Conservation (phyloP, 2,329 filamentous ascomycete species). For the Xylaria sp. region DNA sequence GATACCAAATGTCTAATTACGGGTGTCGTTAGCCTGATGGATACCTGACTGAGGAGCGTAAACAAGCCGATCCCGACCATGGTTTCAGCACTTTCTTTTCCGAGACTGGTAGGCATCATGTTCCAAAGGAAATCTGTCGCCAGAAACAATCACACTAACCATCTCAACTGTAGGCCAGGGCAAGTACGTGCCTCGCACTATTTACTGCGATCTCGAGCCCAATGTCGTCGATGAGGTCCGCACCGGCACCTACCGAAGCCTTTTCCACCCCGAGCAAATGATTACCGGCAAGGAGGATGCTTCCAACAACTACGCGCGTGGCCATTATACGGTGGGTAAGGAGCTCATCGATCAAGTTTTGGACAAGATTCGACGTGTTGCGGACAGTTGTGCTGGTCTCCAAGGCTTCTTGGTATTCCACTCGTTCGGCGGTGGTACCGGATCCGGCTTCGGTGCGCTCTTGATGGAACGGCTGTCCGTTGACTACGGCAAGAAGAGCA, state of each 20-base stretch:
- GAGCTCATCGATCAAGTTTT: slow-evolving; percentile 98
- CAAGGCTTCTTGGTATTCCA: slow-evolving; percentile 99
- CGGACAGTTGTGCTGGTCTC: slow-evolving; percentile 97
- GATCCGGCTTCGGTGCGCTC: slow-evolving; percentile 97
- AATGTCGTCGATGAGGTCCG: slow-evolving; percentile 99
- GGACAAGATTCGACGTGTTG: slow-evolving; percentile 96
- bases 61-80: slow-evolving; percentile 90
- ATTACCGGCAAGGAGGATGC: slow-evolving; percentile 99
- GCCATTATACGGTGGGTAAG: slow-evolving; percentile 99
- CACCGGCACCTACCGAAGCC: slow-evolving; percentile 92
- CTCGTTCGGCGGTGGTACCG: slow-evolving; percentile 98
- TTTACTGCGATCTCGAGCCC: slow-evolving; percentile 99
- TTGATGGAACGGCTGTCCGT: slow-evolving; percentile 99
- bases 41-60: slow-evolving; percentile 98
- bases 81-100: slow-evolving; percentile 99
- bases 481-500: slow-evolving; percentile 99
- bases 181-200: slow-evolving; percentile 98
- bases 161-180: slow-evolving; percentile 76
- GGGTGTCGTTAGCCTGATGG: slow-evolving; percentile 81
- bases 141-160: slow-evolving; percentile 27
- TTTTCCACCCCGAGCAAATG: slow-evolving; percentile 99
- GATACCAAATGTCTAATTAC: slow-evolving; percentile 44
- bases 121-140: slow-evolving; percentile 28
- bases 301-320: slow-evolving; percentile 99
- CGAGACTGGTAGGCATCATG: slow-evolving; percentile 81